Evolutionary conservation across 2,329 filamentous ascomycete species (phyloP).

Genomic region (Fusarium penzigii): DNA sequence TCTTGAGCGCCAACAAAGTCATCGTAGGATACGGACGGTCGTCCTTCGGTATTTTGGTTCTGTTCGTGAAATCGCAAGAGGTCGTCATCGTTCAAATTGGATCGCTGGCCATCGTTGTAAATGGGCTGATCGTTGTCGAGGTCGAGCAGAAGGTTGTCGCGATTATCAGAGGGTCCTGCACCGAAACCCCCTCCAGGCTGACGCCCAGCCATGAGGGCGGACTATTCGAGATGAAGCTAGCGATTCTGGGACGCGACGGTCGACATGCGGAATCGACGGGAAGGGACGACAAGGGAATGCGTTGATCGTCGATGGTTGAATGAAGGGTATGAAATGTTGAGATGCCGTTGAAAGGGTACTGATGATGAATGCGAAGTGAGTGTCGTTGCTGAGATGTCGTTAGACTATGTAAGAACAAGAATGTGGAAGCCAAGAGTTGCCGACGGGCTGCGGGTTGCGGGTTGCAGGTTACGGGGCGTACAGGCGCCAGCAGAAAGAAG

Average conservation of each 20-base stretch:
- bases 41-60: conserved; percentile 63
- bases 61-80: conserved; percentile 74
- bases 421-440: neutral
- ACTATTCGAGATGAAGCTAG: conserved; percentile 37
- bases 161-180: conserved; percentile 49
- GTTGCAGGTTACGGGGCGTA: neutral
- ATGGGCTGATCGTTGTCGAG: conserved; percentile 69
- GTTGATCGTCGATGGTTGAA: neutral
- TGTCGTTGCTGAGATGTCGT: neutral
- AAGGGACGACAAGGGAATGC: neutral
- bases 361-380: neutral
- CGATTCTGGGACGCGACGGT: conserved; percentile 28
- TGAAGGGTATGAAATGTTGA: neutral
- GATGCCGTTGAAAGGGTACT: neutral
- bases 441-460: neutral
- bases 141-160: conserved; percentile 70
- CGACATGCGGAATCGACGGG: conserved; percentile 35
- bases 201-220: conserved; percentile 62
- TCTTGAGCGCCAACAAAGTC: conserved; percentile 79
- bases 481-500: neutral
- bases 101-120: conserved; percentile 75
- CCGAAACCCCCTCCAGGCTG: conserved; percentile 48
- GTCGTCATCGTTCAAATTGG: conserved; percentile 80
- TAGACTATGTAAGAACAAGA: neutral
- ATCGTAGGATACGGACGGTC: conserved; percentile 91